A percentile compares a stretch with the other conserved stretches of the same genome.
Conservation (phyloP, 257 asterid species). For the Lavandula angustifolia region DNA sequence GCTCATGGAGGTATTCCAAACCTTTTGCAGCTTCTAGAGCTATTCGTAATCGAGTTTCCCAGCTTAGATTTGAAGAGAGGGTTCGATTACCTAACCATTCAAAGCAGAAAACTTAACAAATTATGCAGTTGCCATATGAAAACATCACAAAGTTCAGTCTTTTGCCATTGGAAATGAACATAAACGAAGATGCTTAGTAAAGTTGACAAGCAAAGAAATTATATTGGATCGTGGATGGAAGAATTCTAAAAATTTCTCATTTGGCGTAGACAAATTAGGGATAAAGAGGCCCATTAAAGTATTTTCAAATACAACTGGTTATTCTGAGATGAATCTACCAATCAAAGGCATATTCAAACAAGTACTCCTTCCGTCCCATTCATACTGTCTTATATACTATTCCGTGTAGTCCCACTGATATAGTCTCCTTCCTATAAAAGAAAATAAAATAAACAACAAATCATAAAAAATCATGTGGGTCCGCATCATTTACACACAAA, state of each 20-base stretch:
- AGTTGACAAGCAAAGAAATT: not conserved
- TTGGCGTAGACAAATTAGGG: not conserved
- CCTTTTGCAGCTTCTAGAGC: conserved; percentile 97
- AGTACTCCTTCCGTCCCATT: no score
- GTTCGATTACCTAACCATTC: conserved; percentile 47
- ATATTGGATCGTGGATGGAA: not conserved
- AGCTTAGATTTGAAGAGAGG: conserved; percentile 58
- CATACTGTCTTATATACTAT: no score
- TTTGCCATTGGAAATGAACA: not conserved
- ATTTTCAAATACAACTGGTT: not conserved
- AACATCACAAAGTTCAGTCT: not conserved
- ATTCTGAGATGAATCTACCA: not conserved
- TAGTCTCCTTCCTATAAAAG: no score
- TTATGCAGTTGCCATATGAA: not conserved
- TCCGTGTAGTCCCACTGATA: no score
- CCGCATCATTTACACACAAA: no score
- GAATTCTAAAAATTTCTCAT: not conserved
- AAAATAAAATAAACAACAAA: no score
- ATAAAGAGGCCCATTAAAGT: not conserved
- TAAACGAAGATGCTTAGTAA: no score
- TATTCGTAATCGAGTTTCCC: conserved; percentile 81
- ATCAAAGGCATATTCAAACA: not conserved
- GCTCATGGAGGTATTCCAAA: conserved; percentile 87
- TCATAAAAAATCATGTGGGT: no score
- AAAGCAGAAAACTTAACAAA: not conserved